These are phyloP conservation scores for Boletus fagicola DNA, from an alignment of 768 basidiomycete genomes.

Conservation along the genomic window DNA sequence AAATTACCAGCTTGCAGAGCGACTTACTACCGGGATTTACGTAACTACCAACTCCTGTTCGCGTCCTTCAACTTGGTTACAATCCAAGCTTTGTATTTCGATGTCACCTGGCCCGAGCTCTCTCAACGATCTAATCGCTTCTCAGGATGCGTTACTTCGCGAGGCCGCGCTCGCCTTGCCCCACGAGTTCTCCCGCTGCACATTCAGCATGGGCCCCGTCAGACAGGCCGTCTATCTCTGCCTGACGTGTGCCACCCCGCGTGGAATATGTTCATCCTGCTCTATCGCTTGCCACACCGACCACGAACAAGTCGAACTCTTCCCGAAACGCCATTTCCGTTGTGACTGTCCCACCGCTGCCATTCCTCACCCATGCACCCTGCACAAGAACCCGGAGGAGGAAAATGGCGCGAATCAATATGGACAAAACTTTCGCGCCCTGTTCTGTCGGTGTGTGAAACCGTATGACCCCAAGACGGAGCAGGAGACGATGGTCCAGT, in stretches of 20 bases:
- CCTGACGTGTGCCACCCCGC: constrained; percentile 61
- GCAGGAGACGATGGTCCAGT: constrained; percentile 86
- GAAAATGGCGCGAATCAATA: constrained; percentile 63
- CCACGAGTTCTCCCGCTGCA: constrained; percentile 62
- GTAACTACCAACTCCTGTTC: no score
- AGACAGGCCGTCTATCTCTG: constrained; percentile 85
- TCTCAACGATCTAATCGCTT: constrained; percentile 27
- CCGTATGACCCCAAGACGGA: constrained; percentile 73
- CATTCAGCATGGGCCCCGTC: constrained; percentile 56
- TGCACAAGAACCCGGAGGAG: constrained; percentile 54
- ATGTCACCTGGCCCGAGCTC: constrained; percentile 33
- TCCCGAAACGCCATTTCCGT: constrained; percentile 79
- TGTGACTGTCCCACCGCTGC: constrained; percentile 81
- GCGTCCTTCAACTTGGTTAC: no score
- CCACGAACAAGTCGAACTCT: constrained; percentile 84
- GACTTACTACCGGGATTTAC: no score
- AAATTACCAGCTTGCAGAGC: no score
- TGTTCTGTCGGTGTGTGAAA: constrained; percentile 74
- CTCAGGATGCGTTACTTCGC: constrained; percentile 31
- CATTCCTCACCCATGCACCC: constrained; percentile 58
- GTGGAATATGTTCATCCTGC: constrained; percentile 80
- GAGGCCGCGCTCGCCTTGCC: constrained; percentile 53
- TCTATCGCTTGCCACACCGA: constrained; percentile 84
- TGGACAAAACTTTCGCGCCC: constrained; percentile 66
- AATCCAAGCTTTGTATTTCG: no score